Percentiles rank a stretch among this genome's conserved stretches.
Conservation (phyloP, 345 rosid species). For the Gossypium anomalum region DNA sequence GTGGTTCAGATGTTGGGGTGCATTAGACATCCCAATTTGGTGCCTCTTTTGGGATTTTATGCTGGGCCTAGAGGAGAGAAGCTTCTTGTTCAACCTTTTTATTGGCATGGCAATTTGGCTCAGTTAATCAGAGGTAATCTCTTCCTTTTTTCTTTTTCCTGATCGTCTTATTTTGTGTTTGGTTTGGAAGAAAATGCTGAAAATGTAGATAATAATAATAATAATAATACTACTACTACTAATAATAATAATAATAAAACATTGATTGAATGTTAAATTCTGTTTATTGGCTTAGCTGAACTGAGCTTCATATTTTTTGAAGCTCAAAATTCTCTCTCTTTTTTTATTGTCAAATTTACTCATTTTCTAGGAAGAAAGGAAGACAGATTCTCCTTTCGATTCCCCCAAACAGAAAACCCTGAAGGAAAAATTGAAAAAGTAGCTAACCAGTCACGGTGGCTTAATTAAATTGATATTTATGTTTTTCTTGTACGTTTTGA, state of each 20-base stretch:
- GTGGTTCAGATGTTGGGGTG: slow-evolving; percentile 53
- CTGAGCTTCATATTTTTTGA: not conserved
- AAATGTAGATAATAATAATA: not conserved
- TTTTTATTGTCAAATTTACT: not conserved
- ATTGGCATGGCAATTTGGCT: slow-evolving; percentile 56
- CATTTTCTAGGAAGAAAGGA: not conserved
- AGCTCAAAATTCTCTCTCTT: not conserved
- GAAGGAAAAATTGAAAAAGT: not conserved
- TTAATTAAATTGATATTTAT: not conserved
- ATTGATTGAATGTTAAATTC: not conserved
- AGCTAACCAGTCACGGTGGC: not conserved
- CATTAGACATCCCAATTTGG: slow-evolving; percentile 70
- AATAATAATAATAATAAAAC: not conserved
- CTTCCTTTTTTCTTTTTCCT: not conserved
- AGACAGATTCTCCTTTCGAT: not conserved
- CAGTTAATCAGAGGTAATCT: slow-evolving; percentile 64
- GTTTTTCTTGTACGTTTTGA: no score
- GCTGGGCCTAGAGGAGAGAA: slow-evolving; percentile 86
- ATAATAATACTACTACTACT: no score
- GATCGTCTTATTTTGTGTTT: not conserved
- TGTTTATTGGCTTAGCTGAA: not conserved
- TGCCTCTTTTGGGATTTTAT: slow-evolving; percentile 84
- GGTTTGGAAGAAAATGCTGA: slow-evolving; percentile 7
- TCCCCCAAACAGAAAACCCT: not conserved
- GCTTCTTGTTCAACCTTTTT: slow-evolving; percentile 83